phyloP scores from a whole-genome alignment of 2,329 filamentous ascomycete species.

The Sporothrix variecibatus region DNA sequence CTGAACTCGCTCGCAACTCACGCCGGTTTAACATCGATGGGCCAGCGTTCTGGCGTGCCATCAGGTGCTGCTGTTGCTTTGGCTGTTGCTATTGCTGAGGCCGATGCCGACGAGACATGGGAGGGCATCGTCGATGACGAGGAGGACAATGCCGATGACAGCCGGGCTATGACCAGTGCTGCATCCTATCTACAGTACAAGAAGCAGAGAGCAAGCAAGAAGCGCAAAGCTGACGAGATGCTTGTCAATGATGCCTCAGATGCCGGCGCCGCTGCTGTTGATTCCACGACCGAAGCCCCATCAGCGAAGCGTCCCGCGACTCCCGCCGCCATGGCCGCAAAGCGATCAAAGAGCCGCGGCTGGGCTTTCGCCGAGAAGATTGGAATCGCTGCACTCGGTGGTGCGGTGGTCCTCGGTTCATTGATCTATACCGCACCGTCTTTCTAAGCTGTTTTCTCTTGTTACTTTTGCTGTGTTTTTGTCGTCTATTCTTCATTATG shows the following conservation, averaged over 20 bases:
- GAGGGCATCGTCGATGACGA: not conserved
- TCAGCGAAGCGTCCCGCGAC: conserved; percentile 29
- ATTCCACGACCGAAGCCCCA: not conserved
- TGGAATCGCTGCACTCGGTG: conserved; percentile 43
- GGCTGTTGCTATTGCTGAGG: not conserved
- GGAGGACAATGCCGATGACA: not conserved
- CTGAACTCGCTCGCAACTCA: not conserved
- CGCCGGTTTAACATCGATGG: not conserved
- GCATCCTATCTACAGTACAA: not conserved
- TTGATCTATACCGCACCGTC: conserved; percentile 44
- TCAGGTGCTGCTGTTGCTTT: not conserved
- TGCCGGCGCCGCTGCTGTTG: not conserved
- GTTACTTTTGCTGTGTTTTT: not conserved
- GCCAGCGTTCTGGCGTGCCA: not conserved
- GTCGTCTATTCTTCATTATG: not conserved
- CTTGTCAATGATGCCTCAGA: not conserved
- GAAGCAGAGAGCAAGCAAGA: conserved; percentile 24
- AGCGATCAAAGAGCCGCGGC: not conserved
- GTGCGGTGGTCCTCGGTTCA: conserved; percentile 41
- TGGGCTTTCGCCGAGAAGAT: conserved; percentile 32
- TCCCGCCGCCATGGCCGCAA: conserved; percentile 5
- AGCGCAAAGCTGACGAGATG: conserved; percentile 41
- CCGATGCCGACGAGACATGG: not conserved
- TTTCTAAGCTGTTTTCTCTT: conserved; percentile 30
- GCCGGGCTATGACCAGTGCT: not conserved